Base-by-base conservation (phyloP, 2,329 filamentous ascomycete genomes). In the Hymenotorrendiella dingleyae region DNA sequence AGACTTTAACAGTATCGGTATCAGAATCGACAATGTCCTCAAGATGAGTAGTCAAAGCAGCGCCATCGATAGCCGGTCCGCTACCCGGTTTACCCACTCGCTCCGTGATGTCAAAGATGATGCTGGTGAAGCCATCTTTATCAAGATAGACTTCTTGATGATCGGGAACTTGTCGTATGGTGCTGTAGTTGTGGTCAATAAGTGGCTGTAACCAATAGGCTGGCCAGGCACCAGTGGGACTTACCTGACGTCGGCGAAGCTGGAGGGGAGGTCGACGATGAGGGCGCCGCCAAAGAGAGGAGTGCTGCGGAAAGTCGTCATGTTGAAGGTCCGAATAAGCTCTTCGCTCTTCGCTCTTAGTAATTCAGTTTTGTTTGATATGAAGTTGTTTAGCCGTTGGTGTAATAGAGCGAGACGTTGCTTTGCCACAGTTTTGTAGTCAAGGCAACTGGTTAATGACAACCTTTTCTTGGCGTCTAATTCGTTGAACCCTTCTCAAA, bases 81-180 rank as follows among this genome's bases (percentile, higher is more conserved):
- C 66, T 69, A 22, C 72, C 70, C 4, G 76, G 57, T 11, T 65
- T 61, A 46, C 78, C 76, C 17, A 94, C 82, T 43, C 86, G 84
- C 68, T 96, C 84, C 42, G 86, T 84, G 58, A 97, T 87, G 58
- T 97, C 91, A 64, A 96, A 76, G 55, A 95, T 90, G 62, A 95
- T 81, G 66, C 78, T 89, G 3, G 86, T 87, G 64, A 90, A 90
- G 37, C 88, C 89, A 49, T 84, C 75, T 51, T 78, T 74, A 62
- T 94, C 88, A 58, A 96, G 82, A 68, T 82, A 95, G 54, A 96
- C 84, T 71, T 96, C 91, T 69, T 97, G 90, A 64, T 94, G 86
- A 62, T 91, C 83, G 38, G 85, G 85, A 4, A 90, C 80, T 66
- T 88, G 76, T 50, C 85, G 80, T 54, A 89, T 74, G 42, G 76